These are phyloP conservation scores for Colletotrichum zoysiae DNA, from an alignment of 2,329 filamentous ascomycete species.

Conservation along the genomic window DNA sequence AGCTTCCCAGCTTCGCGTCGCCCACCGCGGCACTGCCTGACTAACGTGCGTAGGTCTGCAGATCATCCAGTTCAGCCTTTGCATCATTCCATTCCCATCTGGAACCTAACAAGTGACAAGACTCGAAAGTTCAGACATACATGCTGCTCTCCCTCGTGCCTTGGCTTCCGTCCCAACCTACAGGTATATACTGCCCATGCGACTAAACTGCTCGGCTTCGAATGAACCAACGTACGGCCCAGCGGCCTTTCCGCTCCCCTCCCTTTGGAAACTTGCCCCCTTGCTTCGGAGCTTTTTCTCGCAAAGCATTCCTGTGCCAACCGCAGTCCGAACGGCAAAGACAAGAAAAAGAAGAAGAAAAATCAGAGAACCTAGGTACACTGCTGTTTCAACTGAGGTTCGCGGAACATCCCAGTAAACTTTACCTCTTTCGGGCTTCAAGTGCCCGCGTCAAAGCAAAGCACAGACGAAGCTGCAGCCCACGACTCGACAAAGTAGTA, in stretches of 20 bases:
- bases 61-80: slow-evolving; percentile 5
- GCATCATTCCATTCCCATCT: slow-evolving; percentile 22
- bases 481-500: slow-evolving; percentile 30
- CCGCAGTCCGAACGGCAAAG: slow-evolving; percentile 10
- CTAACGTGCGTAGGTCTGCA: background rate
- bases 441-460: background rate
- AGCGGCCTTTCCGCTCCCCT: background rate
- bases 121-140: slow-evolving; percentile 35
- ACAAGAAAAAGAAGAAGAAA: background rate
- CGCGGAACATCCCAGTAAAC: slow-evolving; percentile 33
- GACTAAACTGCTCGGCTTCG: too few relatives aligned
- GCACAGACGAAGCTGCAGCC: slow-evolving; percentile 9
- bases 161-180: slow-evolving; percentile 2
- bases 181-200: background rate
- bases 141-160: slow-evolving; percentile 16
- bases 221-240: background rate
- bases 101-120: slow-evolving; percentile 41
- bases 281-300: slow-evolving; percentile 8
- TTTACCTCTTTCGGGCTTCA: slow-evolving; percentile 15
- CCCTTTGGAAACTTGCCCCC: slow-evolving; percentile 12
- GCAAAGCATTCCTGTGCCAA: slow-evolving; percentile 1
- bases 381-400: background rate
- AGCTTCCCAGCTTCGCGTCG: background rate
- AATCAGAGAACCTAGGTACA: background rate
- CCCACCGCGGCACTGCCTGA: too few relatives aligned